Percentiles rank a stretch among this genome's conserved stretches.
Conservation (phyloP, 169 alveolate genomes). For the Eimeria falciformis region DNA sequence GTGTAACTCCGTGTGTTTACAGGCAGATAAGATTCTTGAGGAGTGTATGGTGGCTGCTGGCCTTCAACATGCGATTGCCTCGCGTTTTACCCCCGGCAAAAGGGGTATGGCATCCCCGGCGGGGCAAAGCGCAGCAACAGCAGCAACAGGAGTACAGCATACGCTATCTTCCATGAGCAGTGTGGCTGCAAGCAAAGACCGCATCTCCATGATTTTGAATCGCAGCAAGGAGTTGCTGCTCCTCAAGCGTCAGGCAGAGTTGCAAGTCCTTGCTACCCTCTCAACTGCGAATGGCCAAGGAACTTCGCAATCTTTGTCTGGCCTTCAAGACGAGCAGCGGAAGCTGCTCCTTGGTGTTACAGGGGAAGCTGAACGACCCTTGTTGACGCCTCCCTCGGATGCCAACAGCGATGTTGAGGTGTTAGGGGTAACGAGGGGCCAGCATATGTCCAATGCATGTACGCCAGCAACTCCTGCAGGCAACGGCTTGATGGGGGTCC, state of each 20-base stretch:
- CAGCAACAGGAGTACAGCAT: conserved; percentile 34
- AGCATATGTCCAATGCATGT: too few relatives aligned
- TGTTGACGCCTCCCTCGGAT: conserved; percentile 53
- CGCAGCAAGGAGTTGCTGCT: conserved; percentile 70
- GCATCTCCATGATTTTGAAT: conserved; percentile 54
- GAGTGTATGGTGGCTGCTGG: conserved; percentile 77
- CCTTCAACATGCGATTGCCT: conserved; percentile 73
- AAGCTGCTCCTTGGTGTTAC: conserved; percentile 13
- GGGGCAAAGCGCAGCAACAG: not conserved
- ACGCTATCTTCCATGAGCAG: not conserved
- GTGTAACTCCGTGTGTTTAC: not conserved
- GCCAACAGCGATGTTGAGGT: conserved; percentile 74
- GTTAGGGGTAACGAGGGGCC: conserved; percentile 20
- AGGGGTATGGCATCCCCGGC: conserved; percentile 20
- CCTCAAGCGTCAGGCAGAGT: conserved; percentile 56
- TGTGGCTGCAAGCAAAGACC: conserved; percentile 35
- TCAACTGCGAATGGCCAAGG: conserved; percentile 57
- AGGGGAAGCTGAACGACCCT: conserved; percentile 45
- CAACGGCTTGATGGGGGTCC: not conserved
- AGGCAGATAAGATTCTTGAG: conserved; percentile 74
- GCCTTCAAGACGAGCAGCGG: conserved; percentile 41
- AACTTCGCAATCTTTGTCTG: conserved; percentile 7
- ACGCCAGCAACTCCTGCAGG: conserved; percentile 16
- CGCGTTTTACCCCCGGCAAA: conserved; percentile 56
- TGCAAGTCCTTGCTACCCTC: conserved; percentile 50